Evolutionary conservation across 345 rosid genomes (phyloP).

Genomic region (Salix udensis): DNA sequence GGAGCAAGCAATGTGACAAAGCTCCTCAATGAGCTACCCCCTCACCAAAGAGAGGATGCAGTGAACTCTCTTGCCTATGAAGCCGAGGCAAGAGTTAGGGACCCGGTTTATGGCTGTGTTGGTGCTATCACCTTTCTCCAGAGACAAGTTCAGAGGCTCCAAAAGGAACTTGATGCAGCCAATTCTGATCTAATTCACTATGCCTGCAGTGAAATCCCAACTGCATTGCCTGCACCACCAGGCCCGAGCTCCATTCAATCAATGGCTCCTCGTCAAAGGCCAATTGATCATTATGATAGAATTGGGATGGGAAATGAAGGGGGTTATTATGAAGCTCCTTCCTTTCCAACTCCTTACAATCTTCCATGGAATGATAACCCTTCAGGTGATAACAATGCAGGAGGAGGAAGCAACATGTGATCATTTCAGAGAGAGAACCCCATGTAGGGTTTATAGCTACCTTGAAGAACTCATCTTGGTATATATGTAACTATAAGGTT

Average conservation of each 20-base stretch:
- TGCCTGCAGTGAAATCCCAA: slow-evolving; percentile 21
- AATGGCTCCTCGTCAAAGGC: slow-evolving; percentile 14
- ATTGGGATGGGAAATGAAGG: slow-evolving; percentile 30
- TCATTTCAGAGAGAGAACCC: slow-evolving; percentile 1
- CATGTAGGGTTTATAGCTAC: slow-evolving; percentile 35
- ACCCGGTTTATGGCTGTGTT: slow-evolving; percentile 87
- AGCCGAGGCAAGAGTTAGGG: slow-evolving; percentile 90
- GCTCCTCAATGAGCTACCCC: slow-evolving; percentile 81
- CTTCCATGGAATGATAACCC: slow-evolving; percentile 39
- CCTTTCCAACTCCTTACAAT: slow-evolving; percentile 13
- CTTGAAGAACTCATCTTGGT: not conserved
- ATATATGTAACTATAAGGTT: slow-evolving; percentile 12
- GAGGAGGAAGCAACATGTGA: slow-evolving; percentile 51
- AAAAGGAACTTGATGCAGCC: slow-evolving; percentile 83
- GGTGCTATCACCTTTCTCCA: slow-evolving; percentile 90
- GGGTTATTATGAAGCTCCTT: slow-evolving; percentile 23
- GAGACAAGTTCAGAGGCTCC: slow-evolving; percentile 82
- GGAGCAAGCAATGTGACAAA: slow-evolving; percentile 94
- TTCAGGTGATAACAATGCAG: slow-evolving; percentile 46
- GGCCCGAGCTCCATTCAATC: slow-evolving; percentile 10
- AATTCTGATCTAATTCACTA: slow-evolving; percentile 76
- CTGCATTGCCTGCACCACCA: slow-evolving; percentile 18
- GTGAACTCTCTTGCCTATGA: slow-evolving; percentile 91
- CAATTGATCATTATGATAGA: slow-evolving; percentile 17
- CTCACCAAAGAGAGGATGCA: slow-evolving; percentile 93